These are phyloP conservation scores for Calonectria hawksworthii DNA, from an alignment of 2,329 filamentous ascomycete species.

Conservation along the genomic window DNA sequence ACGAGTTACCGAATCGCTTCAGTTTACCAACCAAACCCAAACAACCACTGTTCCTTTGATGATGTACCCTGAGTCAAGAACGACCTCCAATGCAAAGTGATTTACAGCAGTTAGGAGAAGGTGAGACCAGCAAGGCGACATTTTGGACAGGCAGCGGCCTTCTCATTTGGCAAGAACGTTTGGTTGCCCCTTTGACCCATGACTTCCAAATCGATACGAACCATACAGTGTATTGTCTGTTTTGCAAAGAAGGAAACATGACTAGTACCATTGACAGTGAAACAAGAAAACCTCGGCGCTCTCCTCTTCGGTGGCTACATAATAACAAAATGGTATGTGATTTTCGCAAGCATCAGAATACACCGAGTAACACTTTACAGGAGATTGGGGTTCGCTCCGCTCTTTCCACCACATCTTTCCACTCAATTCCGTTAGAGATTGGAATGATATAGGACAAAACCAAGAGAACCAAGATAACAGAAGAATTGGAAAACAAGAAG, in stretches of 20 bases:
- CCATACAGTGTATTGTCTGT: neutral
- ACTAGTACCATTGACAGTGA: neutral
- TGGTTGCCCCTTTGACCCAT: neutral
- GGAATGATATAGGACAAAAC: slow-evolving; percentile 27
- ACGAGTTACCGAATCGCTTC: neutral
- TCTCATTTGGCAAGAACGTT: neutral
- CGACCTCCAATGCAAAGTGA: neutral
- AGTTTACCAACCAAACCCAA: neutral
- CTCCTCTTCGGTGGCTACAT: slow-evolving; percentile 33
- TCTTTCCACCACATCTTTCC: slow-evolving; percentile 34
- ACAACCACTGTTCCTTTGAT: neutral
- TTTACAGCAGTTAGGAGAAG: neutral
- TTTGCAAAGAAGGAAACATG: neutral
- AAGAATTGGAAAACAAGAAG: slow-evolving; percentile 12
- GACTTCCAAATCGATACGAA: neutral
- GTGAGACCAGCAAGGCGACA: neutral
- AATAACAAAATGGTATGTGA: slow-evolving; percentile 45
- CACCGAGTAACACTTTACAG: slow-evolving; percentile 42
- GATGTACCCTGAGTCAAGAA: neutral
- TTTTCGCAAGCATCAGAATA: slow-evolving; percentile 47
- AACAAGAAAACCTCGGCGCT: slow-evolving; percentile 21
- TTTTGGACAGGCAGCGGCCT: neutral
- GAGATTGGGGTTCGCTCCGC: slow-evolving; percentile 28
- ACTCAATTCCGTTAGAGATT: slow-evolving; percentile 14
- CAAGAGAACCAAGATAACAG: slow-evolving; percentile 30